Evolutionary conservation across 192 early-diverging fungal genomes (phyloP), one percentile per base, ranked within the genome.

Genomic region (Coemansia sp.): DNA sequence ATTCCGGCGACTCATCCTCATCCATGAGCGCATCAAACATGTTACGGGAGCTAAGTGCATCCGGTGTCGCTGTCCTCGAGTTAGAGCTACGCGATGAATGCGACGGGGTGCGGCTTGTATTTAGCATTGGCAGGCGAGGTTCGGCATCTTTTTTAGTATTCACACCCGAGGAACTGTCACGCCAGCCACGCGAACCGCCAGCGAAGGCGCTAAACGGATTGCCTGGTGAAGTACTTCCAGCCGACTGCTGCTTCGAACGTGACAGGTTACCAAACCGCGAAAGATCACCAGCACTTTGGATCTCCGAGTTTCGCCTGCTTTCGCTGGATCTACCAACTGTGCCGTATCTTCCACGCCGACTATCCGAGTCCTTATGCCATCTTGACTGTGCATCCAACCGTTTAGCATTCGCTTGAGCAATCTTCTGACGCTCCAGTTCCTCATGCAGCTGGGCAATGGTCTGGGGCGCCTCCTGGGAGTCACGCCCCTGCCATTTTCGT

Each of bases 391-490:
- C n/a, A n/a, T n/a, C n/a, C n/a, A n/a, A n/a, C n/a, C n/a, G n/a
- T n/a, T n/a, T n/a, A n/a, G n/a, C n/a, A n/a, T n/a, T n/a, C n/a
- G n/a, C n/a, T n/a, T n/a, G n/a, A n/a, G n/a, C n/a, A n/a, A n/a
- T n/a, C n/a, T n/a, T n/a, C n/a, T n/a, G n/a, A n/a, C 84, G 84
- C 46, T 79, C 59, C 31, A 41, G 69, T 4, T 87, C 85, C 59
- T 87, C 82, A 55, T 87, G 92, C 61, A 95, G 90, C 77, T 94
- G 83, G 22, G 90, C 87, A 72, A 94, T 91, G 15, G 90, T 96
- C 67, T 87, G 86, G 35, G 93, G 90, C 15, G 87, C 90, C n/a
- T 78, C 69, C 10, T 60, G 71, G 26, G 81, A 82, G 20, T 65
- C 61, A 23, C 86, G 78, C 27, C 74, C 72, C 25, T 83, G 80